A percentile compares a stretch with the other conserved stretches of the same genome.
phyloP scores from a whole-genome alignment of 306 rosid genomes.

The Neltuma alba region DNA sequence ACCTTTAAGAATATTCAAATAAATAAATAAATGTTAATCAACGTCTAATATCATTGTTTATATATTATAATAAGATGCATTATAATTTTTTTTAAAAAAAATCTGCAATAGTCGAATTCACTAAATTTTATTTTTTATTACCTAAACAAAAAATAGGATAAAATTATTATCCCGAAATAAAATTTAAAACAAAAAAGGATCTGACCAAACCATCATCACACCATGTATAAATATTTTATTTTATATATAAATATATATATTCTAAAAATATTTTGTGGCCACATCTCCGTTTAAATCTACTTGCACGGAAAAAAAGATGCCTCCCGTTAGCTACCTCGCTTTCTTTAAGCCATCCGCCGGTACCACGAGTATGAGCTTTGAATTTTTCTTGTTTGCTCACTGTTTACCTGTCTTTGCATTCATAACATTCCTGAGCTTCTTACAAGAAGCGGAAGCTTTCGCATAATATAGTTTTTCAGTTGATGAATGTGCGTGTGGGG shows the following conservation, averaged over 20 bases:
- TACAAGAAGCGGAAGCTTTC: not conserved
- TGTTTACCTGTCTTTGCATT: not conserved
- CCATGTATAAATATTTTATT: not conserved
- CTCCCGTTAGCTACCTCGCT: not conserved
- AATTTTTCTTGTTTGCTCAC: not conserved
- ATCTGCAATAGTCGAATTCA: not conserved
- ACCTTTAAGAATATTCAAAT: not conserved
- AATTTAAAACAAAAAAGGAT: not conserved
- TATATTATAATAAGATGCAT: not conserved
- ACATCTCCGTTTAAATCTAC: not conserved
- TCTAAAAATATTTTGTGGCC: not conserved
- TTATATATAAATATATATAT: too few relatives aligned
- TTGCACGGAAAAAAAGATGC: not conserved
- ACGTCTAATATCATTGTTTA: too few relatives aligned
- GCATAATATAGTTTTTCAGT: slow-evolving; percentile 2
- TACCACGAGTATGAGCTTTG: not conserved
- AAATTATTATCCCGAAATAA: not conserved
- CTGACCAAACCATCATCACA: not conserved
- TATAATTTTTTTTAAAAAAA: not conserved
- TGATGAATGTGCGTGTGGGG: not conserved
- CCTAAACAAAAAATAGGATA: not conserved
- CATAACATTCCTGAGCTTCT: not conserved
- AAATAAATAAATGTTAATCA: not conserved
- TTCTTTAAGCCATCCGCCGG: not conserved
- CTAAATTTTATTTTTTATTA: not conserved